Conservation (phyloP, 257 asterid species). For the Verbena officinalis region DNA sequence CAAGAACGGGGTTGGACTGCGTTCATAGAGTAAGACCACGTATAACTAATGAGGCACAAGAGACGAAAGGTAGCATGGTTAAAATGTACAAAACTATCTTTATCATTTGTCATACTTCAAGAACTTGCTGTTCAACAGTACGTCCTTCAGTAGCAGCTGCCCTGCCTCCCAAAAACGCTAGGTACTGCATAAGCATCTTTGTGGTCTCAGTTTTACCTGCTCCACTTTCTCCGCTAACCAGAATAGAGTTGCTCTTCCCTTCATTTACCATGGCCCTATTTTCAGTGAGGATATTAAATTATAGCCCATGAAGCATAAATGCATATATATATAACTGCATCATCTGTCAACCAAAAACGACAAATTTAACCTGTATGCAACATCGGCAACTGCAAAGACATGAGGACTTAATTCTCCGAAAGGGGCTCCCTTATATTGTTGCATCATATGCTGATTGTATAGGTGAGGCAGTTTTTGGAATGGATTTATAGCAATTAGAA, state of each 20-base stretch:
- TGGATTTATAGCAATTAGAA: constrained; percentile 95
- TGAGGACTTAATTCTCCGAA: constrained; percentile 97
- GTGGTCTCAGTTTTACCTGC: constrained; percentile 99
- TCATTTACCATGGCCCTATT: constrained; percentile 91
- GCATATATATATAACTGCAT: constrained; percentile 7
- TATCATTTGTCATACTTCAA: constrained; percentile 68
- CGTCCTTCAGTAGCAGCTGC: constrained; percentile 97
- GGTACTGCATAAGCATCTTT: constrained; percentile 96
- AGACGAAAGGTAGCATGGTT: constrained; percentile 19
- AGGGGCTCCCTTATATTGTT: constrained; percentile 95
- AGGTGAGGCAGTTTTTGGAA: constrained; percentile 93
- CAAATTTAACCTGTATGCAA: constrained; percentile 79
- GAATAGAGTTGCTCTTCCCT: constrained; percentile 93
- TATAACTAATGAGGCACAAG: constrained; percentile 26
- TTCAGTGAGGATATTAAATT: constrained; percentile 29
- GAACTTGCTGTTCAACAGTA: constrained; percentile 99
- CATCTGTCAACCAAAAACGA: constrained; percentile 25
- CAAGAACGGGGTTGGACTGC: constrained; percentile 99
- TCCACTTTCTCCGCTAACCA: constrained; percentile 99
- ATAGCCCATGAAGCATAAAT: constrained; percentile 26
- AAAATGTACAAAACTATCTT: constrained; percentile 27
- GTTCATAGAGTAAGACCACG: constrained; percentile 32
- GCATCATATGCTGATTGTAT: constrained; percentile 92
- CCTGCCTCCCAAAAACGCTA: constrained; percentile 95
- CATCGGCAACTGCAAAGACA: constrained; percentile 98